Evolutionary conservation across 2,329 filamentous ascomycete genomes (phyloP).

Genomic region (Daldinia sp.): DNA sequence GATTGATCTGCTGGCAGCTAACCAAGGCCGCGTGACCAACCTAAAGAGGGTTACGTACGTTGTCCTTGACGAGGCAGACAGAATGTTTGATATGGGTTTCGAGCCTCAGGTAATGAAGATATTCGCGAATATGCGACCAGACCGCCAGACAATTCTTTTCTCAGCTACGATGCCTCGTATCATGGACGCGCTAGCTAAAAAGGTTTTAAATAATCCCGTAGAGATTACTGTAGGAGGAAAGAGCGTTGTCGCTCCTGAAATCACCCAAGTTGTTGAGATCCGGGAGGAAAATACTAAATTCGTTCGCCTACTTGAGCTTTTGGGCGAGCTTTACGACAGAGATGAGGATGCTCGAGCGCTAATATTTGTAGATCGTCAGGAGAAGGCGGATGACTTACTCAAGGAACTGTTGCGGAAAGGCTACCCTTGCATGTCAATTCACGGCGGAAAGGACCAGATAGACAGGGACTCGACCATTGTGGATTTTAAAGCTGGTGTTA

Average conservation of each 20-base stretch:
- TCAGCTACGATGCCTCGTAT: slow-evolving; percentile 96
- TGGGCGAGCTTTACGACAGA: slow-evolving; percentile 86
- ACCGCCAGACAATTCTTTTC: slow-evolving; percentile 94
- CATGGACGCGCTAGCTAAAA: slow-evolving; percentile 90
- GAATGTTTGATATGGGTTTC: slow-evolving; percentile 99
- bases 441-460: slow-evolving; percentile 92
- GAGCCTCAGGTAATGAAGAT: slow-evolving; percentile 99
- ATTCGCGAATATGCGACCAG: slow-evolving; percentile 88
- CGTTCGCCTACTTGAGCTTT: slow-evolving; percentile 81
- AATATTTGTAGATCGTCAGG: slow-evolving; percentile 92
- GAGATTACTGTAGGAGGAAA: slow-evolving; percentile 93
- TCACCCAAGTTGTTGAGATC: slow-evolving; percentile 92
- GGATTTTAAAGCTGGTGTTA: slow-evolving; percentile 91
- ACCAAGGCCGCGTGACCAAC: slow-evolving; percentile 94
- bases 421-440: slow-evolving; percentile 92
- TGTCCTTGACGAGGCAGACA: slow-evolving; percentile 95
- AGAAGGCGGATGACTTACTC: slow-evolving; percentile 84
- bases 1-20: slow-evolving; percentile 94
- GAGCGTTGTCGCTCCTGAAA: slow-evolving; percentile 89
- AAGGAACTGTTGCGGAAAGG: slow-evolving; percentile 85
- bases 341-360: slow-evolving; percentile 92
- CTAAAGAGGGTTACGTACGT: slow-evolving; percentile 90
- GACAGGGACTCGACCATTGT: slow-evolving; percentile 92
- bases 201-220: slow-evolving; percentile 85
- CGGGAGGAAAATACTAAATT: slow-evolving; percentile 87